Percentiles rank a stretch among this genome's conserved stretches.
Conservation (phyloP, 2,329 filamentous ascomycete species). For the Clarireedia monteithiana region DNA sequence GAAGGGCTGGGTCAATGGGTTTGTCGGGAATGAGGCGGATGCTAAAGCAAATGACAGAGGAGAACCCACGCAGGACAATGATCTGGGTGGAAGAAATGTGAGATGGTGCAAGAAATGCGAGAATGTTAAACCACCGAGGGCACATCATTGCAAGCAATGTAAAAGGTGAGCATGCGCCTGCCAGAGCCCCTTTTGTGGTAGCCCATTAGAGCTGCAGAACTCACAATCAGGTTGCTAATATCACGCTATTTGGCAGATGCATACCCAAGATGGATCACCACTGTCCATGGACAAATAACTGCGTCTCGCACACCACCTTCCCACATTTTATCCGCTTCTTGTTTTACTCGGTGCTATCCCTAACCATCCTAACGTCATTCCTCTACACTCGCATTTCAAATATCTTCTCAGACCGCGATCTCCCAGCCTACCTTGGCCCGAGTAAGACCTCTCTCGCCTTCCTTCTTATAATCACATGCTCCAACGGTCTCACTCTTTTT, state of each 20-base stretch:
- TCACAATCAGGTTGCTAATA: not conserved
- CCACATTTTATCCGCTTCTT: constrained; percentile 79
- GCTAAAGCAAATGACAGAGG: not conserved
- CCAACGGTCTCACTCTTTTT: constrained; percentile 52
- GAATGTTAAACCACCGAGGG: constrained; percentile 64
- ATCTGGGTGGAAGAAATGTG: constrained; percentile 21
- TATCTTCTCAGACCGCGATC: constrained; percentile 56
- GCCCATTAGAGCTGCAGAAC: too few species aligned
- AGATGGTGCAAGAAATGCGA: constrained; percentile 73
- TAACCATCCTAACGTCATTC: constrained; percentile 51
- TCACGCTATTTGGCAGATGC: constrained; percentile 37
- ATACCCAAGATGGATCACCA: constrained; percentile 81
- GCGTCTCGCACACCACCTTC: constrained; percentile 73
- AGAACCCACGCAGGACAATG: not conserved
- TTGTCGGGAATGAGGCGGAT: constrained; percentile 4
- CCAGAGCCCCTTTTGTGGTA: not conserved
- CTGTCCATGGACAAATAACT: constrained; percentile 79
- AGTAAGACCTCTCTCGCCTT: constrained; percentile 48
- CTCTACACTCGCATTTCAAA: constrained; percentile 50
- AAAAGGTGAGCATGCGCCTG: constrained; percentile 37
- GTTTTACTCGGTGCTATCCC: constrained; percentile 54
- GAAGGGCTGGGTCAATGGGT: constrained; percentile 32
- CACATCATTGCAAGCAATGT: constrained; percentile 77
- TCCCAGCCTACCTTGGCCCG: constrained; percentile 71
- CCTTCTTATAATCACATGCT: constrained; percentile 51